Percentiles rank a stretch among this genome's conserved stretches.
Conservation (phyloP, 1,284 basidiomycete genomes). For the Neonothopanus nambi region DNA sequence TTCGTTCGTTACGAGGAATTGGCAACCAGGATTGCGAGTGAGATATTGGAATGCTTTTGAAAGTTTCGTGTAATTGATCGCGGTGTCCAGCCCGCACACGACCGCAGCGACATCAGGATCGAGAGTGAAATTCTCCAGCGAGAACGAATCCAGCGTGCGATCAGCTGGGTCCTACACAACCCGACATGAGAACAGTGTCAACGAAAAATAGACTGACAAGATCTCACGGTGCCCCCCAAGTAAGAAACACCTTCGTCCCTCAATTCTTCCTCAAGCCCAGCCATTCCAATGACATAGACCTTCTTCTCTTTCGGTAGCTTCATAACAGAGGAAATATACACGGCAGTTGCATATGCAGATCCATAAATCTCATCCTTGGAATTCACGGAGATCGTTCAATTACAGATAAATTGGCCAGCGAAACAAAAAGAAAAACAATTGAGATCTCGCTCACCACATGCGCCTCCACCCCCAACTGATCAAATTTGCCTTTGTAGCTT, state of each 20-base stretch:
- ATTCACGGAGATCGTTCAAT: conserved; percentile 5
- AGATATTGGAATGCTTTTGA: conserved; percentile 94
- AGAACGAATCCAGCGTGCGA: conserved; percentile 66
- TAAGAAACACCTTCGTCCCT: conserved; percentile 78
- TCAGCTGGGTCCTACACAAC: conserved; percentile 81
- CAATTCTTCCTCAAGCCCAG: conserved; percentile 92
- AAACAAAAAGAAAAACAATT: neutral
- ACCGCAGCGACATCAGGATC: conserved; percentile 89
- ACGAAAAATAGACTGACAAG: neutral
- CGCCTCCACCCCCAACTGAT: conserved; percentile 84
- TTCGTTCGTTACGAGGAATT: conserved; percentile 92
- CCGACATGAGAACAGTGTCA: conserved; percentile 1
- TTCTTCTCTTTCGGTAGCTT: conserved; percentile 90
- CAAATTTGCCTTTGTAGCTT: conserved; percentile 90
- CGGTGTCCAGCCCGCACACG: conserved; percentile 82
- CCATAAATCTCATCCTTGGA: conserved; percentile 91
- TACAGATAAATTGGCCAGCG: conserved; percentile 20
- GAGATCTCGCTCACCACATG: conserved; percentile 71
- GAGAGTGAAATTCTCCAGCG: conserved; percentile 62
- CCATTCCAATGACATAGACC: conserved; percentile 95
- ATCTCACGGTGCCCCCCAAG: conserved; percentile 83
- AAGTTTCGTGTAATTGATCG: conserved; percentile 90
- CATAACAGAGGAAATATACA: conserved; percentile 89
- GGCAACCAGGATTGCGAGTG: conserved; percentile 73
- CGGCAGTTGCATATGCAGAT: conserved; percentile 91